Evolutionary conservation across 2,329 filamentous ascomycete genomes (phyloP).

Genomic region (Colletotrichum liriopes): DNA sequence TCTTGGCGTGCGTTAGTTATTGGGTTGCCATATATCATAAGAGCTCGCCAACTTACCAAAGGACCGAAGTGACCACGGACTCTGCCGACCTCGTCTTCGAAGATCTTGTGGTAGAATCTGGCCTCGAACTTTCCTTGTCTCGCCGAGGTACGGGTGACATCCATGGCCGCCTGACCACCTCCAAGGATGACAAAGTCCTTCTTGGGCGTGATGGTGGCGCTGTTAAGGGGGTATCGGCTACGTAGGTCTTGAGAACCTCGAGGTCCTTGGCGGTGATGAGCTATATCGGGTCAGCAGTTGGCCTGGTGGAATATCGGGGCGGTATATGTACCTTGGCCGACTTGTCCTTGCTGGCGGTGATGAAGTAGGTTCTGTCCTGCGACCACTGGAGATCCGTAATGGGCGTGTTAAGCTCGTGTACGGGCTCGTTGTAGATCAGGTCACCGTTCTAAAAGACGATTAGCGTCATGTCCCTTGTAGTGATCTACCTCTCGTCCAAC

Average conservation of each 20-base stretch:
- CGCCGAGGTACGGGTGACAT: constrained; percentile 94
- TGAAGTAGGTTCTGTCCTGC: constrained; percentile 95
- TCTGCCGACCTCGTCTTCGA: constrained; percentile 98
- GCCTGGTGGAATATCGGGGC: not conserved
- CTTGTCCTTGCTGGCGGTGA: constrained; percentile 99
- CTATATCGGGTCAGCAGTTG: constrained; percentile 55
- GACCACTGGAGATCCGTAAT: constrained; percentile 98
- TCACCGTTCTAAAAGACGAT: constrained; percentile 77
- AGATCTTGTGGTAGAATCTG: constrained; percentile 99
- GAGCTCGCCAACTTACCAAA: constrained; percentile 63
- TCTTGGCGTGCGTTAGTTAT: constrained; percentile 58
- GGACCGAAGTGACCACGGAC: constrained; percentile 98
- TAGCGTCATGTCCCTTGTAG: constrained; percentile 21
- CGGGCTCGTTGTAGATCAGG: constrained; percentile 83
- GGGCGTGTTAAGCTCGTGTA: constrained; percentile 86
- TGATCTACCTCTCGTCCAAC: constrained; percentile 34
- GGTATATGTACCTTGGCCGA: constrained; percentile 79
- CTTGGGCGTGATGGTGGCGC: constrained; percentile 91
- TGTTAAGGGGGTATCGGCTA: constrained; percentile 97
- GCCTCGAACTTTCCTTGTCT: constrained; percentile 99
- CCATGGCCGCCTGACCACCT: constrained; percentile 98
- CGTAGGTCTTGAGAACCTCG: constrained; percentile 92
- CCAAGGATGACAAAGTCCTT: constrained; percentile 99
- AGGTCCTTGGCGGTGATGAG: constrained; percentile 90
- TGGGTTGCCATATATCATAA: too few relatives aligned